Conservation (phyloP, 768 basidiomycete genomes). For the Royoungia palumana region DNA sequence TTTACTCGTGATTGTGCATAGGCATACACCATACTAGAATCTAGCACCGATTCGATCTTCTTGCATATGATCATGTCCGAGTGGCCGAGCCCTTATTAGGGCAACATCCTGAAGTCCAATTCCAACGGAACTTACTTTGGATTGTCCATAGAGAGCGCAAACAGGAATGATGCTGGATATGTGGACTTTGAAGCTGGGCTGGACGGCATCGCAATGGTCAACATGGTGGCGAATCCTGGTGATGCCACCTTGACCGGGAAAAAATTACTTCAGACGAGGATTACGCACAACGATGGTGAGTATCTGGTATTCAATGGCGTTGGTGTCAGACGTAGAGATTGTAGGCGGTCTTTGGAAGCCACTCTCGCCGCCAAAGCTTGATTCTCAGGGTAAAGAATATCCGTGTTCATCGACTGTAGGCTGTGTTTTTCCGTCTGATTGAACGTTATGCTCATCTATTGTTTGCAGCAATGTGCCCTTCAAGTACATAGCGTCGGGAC, state of each 20-base stretch:
- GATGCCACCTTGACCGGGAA: constrained; percentile 66
- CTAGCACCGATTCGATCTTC: constrained; percentile 90
- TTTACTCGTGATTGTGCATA: constrained; percentile 25
- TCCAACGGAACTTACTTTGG: constrained; percentile 98
- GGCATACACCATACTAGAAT: constrained; percentile 95
- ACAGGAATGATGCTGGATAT: constrained; percentile 82
- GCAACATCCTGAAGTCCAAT: constrained; percentile 92
- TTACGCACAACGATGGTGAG: constrained; percentile 96
- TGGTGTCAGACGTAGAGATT: not conserved
- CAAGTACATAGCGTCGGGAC: constrained; percentile 91
- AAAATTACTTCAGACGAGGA: constrained; percentile 79
- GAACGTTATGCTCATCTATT: constrained; percentile 1
- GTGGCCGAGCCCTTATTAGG: constrained; percentile 71
- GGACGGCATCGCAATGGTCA: constrained; percentile 93
- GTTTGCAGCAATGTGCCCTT: constrained; percentile 71
- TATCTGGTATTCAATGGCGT: not conserved
- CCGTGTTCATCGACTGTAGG: constrained; percentile 65
- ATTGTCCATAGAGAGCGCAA: constrained; percentile 81
- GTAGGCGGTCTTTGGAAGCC: constrained; percentile 86
- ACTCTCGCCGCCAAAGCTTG: constrained; percentile 65
- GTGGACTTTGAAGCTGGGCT: constrained; percentile 96
- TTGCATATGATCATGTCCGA: constrained; percentile 93
- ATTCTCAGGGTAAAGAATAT: constrained; percentile 75
- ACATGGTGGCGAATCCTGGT: constrained; percentile 78
- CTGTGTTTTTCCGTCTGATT: not conserved